phyloP scores from a whole-genome alignment of 2,329 filamentous ascomycete genomes.

The Didymella lethalis region DNA sequence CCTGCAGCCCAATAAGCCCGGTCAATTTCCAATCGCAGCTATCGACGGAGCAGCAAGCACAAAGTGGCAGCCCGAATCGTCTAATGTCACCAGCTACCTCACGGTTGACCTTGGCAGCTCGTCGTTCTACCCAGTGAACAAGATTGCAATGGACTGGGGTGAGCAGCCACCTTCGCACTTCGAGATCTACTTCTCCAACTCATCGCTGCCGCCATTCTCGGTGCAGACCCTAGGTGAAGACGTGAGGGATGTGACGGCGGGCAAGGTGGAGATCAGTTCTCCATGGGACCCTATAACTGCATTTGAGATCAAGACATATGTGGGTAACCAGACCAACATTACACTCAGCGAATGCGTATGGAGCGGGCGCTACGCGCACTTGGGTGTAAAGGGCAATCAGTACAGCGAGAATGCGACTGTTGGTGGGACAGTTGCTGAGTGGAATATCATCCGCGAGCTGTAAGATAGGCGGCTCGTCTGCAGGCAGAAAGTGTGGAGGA shows the following conservation, averaged over 20 bases:
- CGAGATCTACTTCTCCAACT: slow-evolving; percentile 64
- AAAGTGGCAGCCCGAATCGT: slow-evolving; percentile 68
- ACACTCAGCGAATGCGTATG: slow-evolving; percentile 50
- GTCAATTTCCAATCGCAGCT: slow-evolving; percentile 73
- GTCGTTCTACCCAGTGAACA: slow-evolving; percentile 54
- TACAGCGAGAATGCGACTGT: slow-evolving; percentile 43
- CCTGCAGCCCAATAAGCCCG: slow-evolving; percentile 58
- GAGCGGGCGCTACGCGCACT: slow-evolving; percentile 55
- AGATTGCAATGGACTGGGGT: slow-evolving; percentile 68
- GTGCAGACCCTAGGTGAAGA: slow-evolving; percentile 3
- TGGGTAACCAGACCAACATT: slow-evolving; percentile 57
- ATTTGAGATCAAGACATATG: slow-evolving; percentile 51
- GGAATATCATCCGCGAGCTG: slow-evolving; percentile 48
- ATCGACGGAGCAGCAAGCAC: slow-evolving; percentile 72
- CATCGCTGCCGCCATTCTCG: slow-evolving; percentile 42
- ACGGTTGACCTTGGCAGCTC: slow-evolving; percentile 60
- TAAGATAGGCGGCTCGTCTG: background rate
- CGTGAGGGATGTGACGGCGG: slow-evolving; percentile 27
- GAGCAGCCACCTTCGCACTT: slow-evolving; percentile 63
- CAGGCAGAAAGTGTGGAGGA: background rate
- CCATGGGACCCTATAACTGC: slow-evolving; percentile 51
- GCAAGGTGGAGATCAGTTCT: slow-evolving; percentile 51
- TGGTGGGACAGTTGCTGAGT: slow-evolving; percentile 64
- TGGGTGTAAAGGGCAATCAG: slow-evolving; percentile 60
- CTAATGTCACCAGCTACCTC: slow-evolving; percentile 62